A percentile compares a stretch with the other conserved stretches of the same genome.
Evolutionary conservation across 495 filamentous ascomycete species (phyloP).

Genomic region (Penicillium fimorum): DNA sequence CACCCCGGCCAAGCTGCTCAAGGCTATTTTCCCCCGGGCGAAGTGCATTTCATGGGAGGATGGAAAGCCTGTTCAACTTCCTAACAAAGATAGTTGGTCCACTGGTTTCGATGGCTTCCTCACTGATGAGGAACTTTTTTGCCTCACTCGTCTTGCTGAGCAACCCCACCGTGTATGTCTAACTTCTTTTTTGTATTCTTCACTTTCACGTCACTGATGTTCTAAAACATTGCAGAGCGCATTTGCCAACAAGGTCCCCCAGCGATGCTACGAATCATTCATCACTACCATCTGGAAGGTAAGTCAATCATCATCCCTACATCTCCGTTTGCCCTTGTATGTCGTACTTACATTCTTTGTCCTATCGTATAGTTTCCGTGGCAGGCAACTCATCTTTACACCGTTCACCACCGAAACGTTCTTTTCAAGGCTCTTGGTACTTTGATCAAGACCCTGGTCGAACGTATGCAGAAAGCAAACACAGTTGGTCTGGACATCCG

Average conservation of each 20-base stretch:
- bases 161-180: constrained; percentile 61
- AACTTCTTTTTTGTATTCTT: constrained; percentile 3
- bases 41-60: constrained; percentile 61
- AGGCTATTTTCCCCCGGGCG: constrained; percentile 65
- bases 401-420: constrained; percentile 58
- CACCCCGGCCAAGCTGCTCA: constrained; percentile 60
- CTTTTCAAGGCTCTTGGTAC: constrained; percentile 44
- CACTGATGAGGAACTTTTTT: constrained; percentile 66
- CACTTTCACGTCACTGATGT: constrained; percentile 10
- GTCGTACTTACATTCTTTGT: constrained; percentile 5
- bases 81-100: constrained; percentile 53
- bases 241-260: constrained; percentile 61
- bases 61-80: constrained; percentile 43
- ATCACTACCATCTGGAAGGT: constrained; percentile 74
- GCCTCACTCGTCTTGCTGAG: constrained; percentile 65
- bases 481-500: constrained; percentile 49
- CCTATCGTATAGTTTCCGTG: constrained; percentile 58
- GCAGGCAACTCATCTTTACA: constrained; percentile 61
- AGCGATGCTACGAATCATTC: constrained; percentile 72
- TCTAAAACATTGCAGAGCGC: constrained; percentile 49
- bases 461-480: constrained; percentile 30
- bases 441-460: constrained; percentile 42
- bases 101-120: constrained; percentile 69
- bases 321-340: background rate
- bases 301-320: constrained; percentile 4